These are phyloP conservation scores for Tephrocybe sp. DNA, from an alignment of 768 basidiomycete species.

Conservation along the genomic window DNA sequence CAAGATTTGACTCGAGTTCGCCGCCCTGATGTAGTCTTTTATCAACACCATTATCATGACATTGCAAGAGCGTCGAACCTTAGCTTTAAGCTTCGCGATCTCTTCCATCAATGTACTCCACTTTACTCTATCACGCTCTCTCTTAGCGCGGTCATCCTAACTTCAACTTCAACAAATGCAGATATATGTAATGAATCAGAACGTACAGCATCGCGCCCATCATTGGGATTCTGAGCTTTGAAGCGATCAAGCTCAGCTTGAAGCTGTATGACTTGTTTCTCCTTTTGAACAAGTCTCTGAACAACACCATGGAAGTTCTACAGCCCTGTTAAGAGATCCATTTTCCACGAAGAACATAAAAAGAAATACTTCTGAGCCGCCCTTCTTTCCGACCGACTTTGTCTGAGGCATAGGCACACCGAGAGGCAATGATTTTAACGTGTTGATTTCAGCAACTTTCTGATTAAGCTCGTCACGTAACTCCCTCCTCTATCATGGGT, in stretches of 20 bases:
- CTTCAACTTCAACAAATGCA: background rate
- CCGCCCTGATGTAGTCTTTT: slow-evolving; percentile 39
- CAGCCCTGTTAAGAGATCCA: background rate
- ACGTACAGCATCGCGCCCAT: slow-evolving; percentile 61
- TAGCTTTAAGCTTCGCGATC: slow-evolving; percentile 66
- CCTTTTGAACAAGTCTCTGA: slow-evolving; percentile 80
- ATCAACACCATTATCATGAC: slow-evolving; percentile 1
- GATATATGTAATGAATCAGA: background rate
- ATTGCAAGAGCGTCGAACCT: slow-evolving; percentile 40
- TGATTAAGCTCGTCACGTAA: slow-evolving; percentile 57
- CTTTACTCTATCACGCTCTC: slow-evolving; percentile 73
- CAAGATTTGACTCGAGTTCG: slow-evolving; percentile 48
- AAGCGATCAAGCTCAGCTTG: slow-evolving; percentile 69
- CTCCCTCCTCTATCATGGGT: slow-evolving; percentile 49
- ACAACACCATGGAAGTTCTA: slow-evolving; percentile 74
- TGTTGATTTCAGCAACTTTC: slow-evolving; percentile 68
- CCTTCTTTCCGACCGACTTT: slow-evolving; percentile 49
- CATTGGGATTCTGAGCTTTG: slow-evolving; percentile 56
- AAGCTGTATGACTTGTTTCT: slow-evolving; percentile 78
- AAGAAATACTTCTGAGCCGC: slow-evolving; percentile 55
- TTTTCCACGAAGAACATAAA: background rate
- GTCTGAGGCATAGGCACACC: slow-evolving; percentile 35
- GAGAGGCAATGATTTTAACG: slow-evolving; percentile 53
- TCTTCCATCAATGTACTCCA: slow-evolving; percentile 76
- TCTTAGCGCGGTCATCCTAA: slow-evolving; percentile 72